Base-by-base conservation (phyloP, 805 yeast genomes). In the Metschnikowia proteae region DNA sequence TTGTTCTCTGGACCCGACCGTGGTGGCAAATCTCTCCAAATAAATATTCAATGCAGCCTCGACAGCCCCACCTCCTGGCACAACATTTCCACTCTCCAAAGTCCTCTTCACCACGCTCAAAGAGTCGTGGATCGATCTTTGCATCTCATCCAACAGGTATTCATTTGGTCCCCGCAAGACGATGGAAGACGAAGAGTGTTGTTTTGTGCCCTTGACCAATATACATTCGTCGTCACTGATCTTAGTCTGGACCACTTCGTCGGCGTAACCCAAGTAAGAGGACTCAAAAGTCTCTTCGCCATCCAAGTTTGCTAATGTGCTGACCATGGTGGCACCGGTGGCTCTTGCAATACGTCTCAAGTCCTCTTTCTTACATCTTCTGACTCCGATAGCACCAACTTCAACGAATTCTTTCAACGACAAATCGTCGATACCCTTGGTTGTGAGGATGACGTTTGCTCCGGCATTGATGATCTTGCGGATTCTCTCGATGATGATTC, bases 21-120 rank as follows among this genome's bases (percentile, higher is more conserved):
- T 90, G 6, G 98, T 94, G 43, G 99, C 99, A 69, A 94, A 94
- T 66, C 88, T 92, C 69, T 94, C 99, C 65, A 94, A 76, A 67
- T 88, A 94, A 46, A 94, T 90, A 73, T 90, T 91, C 63, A 94
- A 78, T 2, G 98, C 98, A 45, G 96, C 79, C 72, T 94, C 99
- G 32, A 94, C 99, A n/a, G 96, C 95, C 52, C 99, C 99, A 56
- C 99, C 99, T 53, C 99, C 99, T 38, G 99, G 98, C 5, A 94
- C 99, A 49, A 95, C 91, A 57, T 80, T 72, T 22, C 97, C 98
- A 61, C 92, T 83, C 70, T 94, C 99, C 57, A 95, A 78, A 9
- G 98, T 90, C 65, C 99, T 83, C 74, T 94, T 94, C 33, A 94
- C 96, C 33, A 94, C 99, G 39, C 89, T 83, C 55, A 94, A 76